Base-by-base conservation (phyloP, 805 yeast species). In the Deakozyma indianensis region DNA sequence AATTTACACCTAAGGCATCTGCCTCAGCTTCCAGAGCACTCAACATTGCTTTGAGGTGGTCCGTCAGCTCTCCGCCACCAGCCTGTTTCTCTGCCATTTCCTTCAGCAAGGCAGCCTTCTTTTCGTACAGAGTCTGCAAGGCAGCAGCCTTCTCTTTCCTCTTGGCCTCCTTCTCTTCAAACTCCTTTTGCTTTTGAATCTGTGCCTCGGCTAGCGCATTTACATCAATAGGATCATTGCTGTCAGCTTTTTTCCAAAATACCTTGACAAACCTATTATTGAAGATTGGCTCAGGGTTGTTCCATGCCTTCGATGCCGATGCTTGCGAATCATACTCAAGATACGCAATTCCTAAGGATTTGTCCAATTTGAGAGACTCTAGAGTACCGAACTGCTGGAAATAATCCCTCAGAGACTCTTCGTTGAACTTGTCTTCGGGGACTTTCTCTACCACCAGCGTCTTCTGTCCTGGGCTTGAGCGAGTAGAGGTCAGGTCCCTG, bases 201-300 rank as follows among this genome's bases (percentile, higher is more conserved):
- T 69, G 74, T 47, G 58, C 51, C 23, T 55, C 53, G 23, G 56
- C 58, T 44, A 68, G 59, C 9, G 58, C 63, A 32, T 68, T 72
- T n/a, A 66, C 35, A 45, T 70, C 68, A 23, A 66, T 43, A 21
- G 51, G 49, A 28, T 53, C 51, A 38, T 47, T 44, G 9, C 46
- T 46, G 40, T 41, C 46, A 40, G 52, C 48, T 41, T 49, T 51
- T 22, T 63, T 62, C 68, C 70, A 72, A 54, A 56, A 70, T 35
- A 71, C 65, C 53, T 71, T 71, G 49, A 72, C 65, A 48, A 71
- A 70, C 44, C 77, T 64, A 59, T 72, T 72, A 45, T 64, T 66
- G 50, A 71, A 71, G 15, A 72, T 64, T 3, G 75, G 69, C 2
- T 56, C 61, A 1, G 75, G 71, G 23, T 63, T 60, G 3, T 53